Conservation (phyloP, 495 filamentous ascomycete genomes). For the Talaromyces proteolyticus region DNA sequence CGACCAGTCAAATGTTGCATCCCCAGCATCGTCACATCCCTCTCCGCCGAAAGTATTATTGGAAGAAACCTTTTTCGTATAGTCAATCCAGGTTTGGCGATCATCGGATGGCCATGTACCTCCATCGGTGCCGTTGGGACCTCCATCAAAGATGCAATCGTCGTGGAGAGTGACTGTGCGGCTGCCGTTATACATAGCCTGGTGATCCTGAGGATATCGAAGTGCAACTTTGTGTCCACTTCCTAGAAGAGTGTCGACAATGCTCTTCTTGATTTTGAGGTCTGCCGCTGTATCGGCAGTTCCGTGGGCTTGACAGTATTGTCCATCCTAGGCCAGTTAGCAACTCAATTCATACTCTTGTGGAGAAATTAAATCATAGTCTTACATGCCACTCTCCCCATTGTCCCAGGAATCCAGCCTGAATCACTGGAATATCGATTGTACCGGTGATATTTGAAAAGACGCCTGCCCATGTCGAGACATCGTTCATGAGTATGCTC, state of each 20-base stretch:
- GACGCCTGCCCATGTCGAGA: background rate
- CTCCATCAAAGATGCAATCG: constrained; percentile 3
- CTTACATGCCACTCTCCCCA: constrained; percentile 5
- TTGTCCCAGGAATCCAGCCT: constrained; percentile 2
- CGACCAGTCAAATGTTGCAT: constrained; percentile 1
- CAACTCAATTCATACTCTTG: too few species aligned
- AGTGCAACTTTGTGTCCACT: background rate
- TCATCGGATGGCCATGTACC: constrained; percentile 2
- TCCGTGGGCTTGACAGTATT: background rate
- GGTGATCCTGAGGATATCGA: background rate
- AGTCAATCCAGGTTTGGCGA: constrained; percentile 2
- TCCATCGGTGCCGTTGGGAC: constrained; percentile 2
- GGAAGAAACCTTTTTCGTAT: background rate
- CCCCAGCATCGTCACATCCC: constrained; percentile 1
- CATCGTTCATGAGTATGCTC: constrained; percentile 1
- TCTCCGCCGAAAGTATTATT: constrained; percentile 2
- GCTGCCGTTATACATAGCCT: background rate
- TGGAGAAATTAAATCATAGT: too few species aligned
- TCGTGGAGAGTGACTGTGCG: constrained; percentile 2
- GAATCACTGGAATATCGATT: constrained; percentile 1
- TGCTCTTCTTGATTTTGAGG: background rate
- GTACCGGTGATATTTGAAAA: background rate
- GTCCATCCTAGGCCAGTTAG: constrained; percentile 1
- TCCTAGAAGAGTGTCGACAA: background rate
- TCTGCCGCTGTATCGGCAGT: background rate